Percentiles rank a stretch among this genome's conserved stretches.
Conservation (phyloP, 371 early-diverging fungal genomes). For the Entomophthora muscae region DNA sequence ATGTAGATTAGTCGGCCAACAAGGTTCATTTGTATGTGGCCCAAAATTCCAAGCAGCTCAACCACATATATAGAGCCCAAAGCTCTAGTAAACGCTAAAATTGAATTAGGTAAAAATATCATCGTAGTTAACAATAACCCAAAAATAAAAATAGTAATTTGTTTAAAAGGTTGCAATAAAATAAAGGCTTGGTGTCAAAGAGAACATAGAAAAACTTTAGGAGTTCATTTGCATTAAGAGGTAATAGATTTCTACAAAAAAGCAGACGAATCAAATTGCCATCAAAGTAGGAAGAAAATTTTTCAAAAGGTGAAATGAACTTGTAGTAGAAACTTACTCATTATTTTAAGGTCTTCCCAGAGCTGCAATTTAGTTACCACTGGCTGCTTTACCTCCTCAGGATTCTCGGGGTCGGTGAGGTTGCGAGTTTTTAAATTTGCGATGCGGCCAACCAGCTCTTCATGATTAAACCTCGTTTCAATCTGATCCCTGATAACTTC, state of each 20-base stretch:
- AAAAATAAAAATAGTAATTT: no score
- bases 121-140: no score
- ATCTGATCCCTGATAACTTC: not conserved
- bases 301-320: not conserved
- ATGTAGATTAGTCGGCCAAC: constrained; percentile 81
- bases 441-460: not conserved
- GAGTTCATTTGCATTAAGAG: no score
- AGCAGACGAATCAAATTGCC: no score
- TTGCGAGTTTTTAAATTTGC: not conserved
- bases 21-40: constrained; percentile 74
- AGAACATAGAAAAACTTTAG: no score
- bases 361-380: constrained; percentile 37
- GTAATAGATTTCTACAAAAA: no score
- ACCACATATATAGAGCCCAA: constrained; percentile 65
- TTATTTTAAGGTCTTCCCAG: constrained; percentile 75
- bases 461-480: not conserved
- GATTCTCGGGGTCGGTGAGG: not conserved
- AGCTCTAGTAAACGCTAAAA: constrained; percentile 55
- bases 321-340: constrained; percentile 24
- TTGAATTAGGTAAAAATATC: no score
- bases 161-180: no score
- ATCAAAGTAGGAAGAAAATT: not conserved
- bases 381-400: not conserved
- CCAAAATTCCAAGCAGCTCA: constrained; percentile 57
- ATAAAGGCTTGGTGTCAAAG: no score